Base-by-base conservation (phyloP, 2,329 filamentous ascomycete species). In the Cercospora beticola region DNA sequence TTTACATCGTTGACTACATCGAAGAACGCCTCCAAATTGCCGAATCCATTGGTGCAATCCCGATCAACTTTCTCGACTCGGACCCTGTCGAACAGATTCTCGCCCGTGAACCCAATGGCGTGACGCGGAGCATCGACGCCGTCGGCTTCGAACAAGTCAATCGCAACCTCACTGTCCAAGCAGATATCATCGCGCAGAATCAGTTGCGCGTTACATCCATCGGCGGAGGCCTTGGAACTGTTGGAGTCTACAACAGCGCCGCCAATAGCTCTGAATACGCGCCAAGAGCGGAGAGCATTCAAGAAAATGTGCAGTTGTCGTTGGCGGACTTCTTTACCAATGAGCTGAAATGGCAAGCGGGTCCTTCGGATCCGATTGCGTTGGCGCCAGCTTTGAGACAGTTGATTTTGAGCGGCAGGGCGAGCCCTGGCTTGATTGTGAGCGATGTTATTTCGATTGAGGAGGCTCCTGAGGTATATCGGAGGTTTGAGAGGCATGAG, bases 21-120 rank as follows among this genome's bases (percentile, higher is more conserved):
- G 36, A 43, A 43, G 36, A 43, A 43, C 36, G 36, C 4, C 36
- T 43, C 16, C 16, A 8, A 43, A 6, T 43, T 43, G 36, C 36
- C 16, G 36, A 8, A n/a, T 88, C 0, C 74, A 90, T 90, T 54
- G 87, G 87, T 0, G 86, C 84, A 67, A 84, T 84, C 3, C 82
- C 87, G 0, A 84, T 90, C 40, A 83, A 90, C 73, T 89, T 90
- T 72, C 85, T 80, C 18, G 83, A 86, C 68, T 82, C 83, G 2
- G 86, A 89, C 71, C 85, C 82, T 1, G 85, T 89, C 0, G 84
- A 88, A 28, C 82, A 87, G 74, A 90, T 90, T 60, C 86, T 89
- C 58, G 79, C 84, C 65, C 74, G 81, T 8, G 88, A 89, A 60
- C 84, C 81, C 0, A 86, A 83, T 0, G 86, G 86, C 85, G 87